A percentile compares a stretch with the other conserved stretches of the same genome.
Evolutionary conservation across 306 rosid species (phyloP).

Genomic region (Sechiopsis laciniata): DNA sequence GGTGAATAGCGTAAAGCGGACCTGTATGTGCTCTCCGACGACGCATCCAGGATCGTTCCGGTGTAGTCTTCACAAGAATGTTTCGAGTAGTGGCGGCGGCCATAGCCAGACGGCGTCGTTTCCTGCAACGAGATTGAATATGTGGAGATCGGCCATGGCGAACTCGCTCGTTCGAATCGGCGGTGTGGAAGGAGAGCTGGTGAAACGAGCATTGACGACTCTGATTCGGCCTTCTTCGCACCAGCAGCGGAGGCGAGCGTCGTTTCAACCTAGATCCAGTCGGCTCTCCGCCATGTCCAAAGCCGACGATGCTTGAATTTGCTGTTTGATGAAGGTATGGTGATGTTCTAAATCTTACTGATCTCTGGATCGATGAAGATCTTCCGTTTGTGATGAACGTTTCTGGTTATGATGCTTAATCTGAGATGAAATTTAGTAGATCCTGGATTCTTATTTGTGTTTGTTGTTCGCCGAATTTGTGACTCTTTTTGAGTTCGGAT

Average conservation of each 20-base stretch:
- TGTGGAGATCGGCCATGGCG: constrained; percentile 96
- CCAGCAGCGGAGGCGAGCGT: constrained; percentile 64
- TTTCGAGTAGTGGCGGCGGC: constrained; percentile 11
- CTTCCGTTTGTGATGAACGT: neutral
- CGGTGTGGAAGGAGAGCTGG: constrained; percentile 95
- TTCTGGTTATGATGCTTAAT: constrained; percentile 5
- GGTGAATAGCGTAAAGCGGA: constrained; percentile 46
- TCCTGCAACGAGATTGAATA: constrained; percentile 57
- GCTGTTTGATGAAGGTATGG: constrained; percentile 42
- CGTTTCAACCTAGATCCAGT: constrained; percentile 61
- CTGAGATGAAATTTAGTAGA: constrained; percentile 2
- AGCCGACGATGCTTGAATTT: constrained; percentile 39
- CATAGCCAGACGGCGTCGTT: constrained; percentile 28
- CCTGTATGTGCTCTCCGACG: constrained; percentile 95
- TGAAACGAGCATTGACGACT: constrained; percentile 72
- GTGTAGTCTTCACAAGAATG: constrained; percentile 76
- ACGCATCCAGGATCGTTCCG: constrained; percentile 86
- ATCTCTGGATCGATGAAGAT: constrained; percentile 25
- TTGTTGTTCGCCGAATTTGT: neutral
- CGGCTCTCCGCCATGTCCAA: constrained; percentile 68
- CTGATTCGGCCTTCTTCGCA: constrained; percentile 90
- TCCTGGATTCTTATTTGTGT: neutral
- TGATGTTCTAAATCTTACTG: constrained; percentile 29
- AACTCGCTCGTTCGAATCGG: constrained; percentile 86
- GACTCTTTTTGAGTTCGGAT: neutral